A percentile compares a stretch with the other conserved stretches of the same genome.
These are phyloP conservation scores for Russula virescens DNA, from an alignment of 768 basidiomycete species.

Conservation along the genomic window DNA sequence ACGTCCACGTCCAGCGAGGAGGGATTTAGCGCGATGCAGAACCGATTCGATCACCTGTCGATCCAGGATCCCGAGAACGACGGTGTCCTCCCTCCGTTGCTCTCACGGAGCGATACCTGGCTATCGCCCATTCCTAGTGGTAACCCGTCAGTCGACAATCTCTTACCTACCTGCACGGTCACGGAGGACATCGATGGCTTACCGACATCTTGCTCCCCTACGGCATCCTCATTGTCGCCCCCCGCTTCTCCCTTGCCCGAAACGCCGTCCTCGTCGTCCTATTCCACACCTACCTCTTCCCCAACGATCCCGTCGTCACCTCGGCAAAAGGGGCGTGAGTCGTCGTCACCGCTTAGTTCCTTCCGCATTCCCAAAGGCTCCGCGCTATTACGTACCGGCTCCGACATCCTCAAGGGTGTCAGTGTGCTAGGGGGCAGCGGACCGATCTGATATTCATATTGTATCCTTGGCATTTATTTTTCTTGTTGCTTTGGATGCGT, in stretches of 20 bases:
- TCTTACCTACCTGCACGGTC: background rate
- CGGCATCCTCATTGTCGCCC: constrained; percentile 2
- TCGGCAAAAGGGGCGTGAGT: background rate
- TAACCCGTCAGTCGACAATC: constrained; percentile 18
- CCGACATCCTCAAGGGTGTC: constrained; percentile 30
- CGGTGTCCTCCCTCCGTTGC: constrained; percentile 7
- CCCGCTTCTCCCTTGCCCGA: constrained; percentile 12
- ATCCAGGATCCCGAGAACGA: constrained; percentile 6
- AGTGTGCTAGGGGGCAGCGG: constrained; percentile 19
- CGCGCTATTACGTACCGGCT: constrained; percentile 27
- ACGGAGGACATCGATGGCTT: background rate
- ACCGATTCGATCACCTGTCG: background rate
- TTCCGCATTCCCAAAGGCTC: constrained; percentile 24
- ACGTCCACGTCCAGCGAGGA: background rate
- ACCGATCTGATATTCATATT: background rate
- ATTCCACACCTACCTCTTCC: constrained; percentile 13
- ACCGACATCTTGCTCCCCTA: background rate
- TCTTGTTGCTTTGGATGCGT: background rate
- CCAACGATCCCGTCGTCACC: constrained; percentile 7
- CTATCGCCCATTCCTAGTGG: constrained; percentile 23
- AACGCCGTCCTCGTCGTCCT: constrained; percentile 15
- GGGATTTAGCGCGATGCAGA: background rate
- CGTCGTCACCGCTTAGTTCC: constrained; percentile 5
- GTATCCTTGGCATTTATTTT: too few relatives aligned
- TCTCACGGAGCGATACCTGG: constrained; percentile 5